These are phyloP conservation scores for Ustilago lituana DNA, from an alignment of 1,284 basidiomycete species.

Conservation along the genomic window DNA sequence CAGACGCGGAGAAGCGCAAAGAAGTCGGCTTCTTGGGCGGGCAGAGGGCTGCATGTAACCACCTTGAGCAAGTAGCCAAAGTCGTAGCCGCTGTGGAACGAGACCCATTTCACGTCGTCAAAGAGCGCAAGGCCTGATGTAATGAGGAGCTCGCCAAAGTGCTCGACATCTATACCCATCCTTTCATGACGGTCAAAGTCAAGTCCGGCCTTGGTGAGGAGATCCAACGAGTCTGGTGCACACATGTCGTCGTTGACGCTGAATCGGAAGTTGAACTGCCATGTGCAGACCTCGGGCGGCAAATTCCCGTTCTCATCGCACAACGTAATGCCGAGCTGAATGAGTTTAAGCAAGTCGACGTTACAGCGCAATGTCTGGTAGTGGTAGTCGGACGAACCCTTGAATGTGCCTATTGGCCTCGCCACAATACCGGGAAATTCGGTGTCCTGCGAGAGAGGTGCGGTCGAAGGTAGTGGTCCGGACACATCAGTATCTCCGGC, in stretches of 20 bases:
- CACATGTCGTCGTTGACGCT: constrained; percentile 95
- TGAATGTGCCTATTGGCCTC: constrained; percentile 93
- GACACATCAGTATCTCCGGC: background rate
- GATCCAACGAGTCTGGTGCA: constrained; percentile 93
- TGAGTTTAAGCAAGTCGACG: constrained; percentile 96
- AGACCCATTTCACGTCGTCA: constrained; percentile 93
- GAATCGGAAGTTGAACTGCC: constrained; percentile 99
- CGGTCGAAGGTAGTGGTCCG: background rate
- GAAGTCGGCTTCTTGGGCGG: constrained; percentile 87
- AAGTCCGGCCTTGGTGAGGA: constrained; percentile 92
- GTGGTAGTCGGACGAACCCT: constrained; percentile 96
- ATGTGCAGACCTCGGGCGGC: constrained; percentile 83
- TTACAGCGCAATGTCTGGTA: constrained; percentile 97
- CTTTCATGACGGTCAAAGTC: constrained; percentile 94
- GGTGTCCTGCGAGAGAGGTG: constrained; percentile 73
- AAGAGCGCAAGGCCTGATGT: constrained; percentile 91
- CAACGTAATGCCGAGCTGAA: constrained; percentile 94
- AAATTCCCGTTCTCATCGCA: constrained; percentile 91
- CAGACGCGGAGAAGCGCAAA: constrained; percentile 87
- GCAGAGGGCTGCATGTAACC: constrained; percentile 86
- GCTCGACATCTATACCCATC: constrained; percentile 88
- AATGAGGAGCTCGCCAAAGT: constrained; percentile 96
- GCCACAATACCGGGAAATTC: constrained; percentile 99
- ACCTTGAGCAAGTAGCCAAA: constrained; percentile 98
- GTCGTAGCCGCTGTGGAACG: constrained; percentile 98